Evolutionary conservation across 2,329 filamentous ascomycete species (phyloP).

Genomic region (Pezicula rhizophila): DNA sequence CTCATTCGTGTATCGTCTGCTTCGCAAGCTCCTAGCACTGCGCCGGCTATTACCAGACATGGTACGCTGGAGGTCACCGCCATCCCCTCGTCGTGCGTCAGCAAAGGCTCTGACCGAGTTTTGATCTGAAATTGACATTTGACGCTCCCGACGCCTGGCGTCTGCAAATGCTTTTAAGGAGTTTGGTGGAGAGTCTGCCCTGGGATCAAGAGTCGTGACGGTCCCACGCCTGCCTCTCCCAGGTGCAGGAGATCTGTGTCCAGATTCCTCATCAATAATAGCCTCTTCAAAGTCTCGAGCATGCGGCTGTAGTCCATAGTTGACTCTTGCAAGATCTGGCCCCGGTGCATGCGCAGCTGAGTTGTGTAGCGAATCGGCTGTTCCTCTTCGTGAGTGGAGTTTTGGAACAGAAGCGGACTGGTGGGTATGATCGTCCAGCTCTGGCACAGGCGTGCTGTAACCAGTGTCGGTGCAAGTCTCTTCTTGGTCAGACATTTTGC

Average conservation of each 20-base stretch:
- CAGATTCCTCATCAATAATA: constrained; percentile 68
- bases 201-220: constrained; percentile 51
- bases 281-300: constrained; percentile 85
- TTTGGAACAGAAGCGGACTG: constrained; percentile 57
- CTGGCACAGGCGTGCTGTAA: constrained; percentile 69
- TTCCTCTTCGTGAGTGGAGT: constrained; percentile 59
- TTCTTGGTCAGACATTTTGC: constrained; percentile 63
- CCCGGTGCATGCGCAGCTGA: constrained; percentile 33
- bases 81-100: constrained; percentile 70
- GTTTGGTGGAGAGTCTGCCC: constrained; percentile 83
- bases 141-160: constrained; percentile 75
- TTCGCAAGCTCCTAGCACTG: constrained; percentile 48
- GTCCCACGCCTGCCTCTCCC: constrained; percentile 42
- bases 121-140: constrained; percentile 54
- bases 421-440: constrained; percentile 82
- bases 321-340: constrained; percentile 33
- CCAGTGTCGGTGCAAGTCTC: constrained; percentile 53
- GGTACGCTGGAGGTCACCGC: constrained; percentile 61
- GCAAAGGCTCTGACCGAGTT: constrained; percentile 96
- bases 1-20: constrained; percentile 52
- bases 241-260: constrained; percentile 34
- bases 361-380: constrained; percentile 64
- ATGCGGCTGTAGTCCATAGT: constrained; percentile 37
- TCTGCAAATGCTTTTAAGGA: constrained; percentile 97
- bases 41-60: constrained; percentile 63